Base-by-base conservation (phyloP, 2,329 filamentous ascomycete species). In the Gyromitra esculenta region DNA sequence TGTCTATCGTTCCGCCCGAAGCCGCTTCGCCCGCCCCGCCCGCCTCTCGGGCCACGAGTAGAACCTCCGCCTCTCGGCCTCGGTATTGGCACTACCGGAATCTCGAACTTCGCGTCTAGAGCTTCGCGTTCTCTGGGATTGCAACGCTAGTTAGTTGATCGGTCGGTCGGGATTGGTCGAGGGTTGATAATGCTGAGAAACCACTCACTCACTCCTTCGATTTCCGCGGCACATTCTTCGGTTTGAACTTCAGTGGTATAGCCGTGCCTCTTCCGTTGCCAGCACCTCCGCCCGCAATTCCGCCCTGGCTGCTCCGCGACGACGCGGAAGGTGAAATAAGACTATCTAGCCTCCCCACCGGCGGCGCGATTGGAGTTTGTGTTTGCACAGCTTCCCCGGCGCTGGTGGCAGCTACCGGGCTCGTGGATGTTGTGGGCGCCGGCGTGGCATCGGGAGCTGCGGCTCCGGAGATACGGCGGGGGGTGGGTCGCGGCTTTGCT, bases 161-260 rank as follows among this genome's bases (percentile, higher is more conserved):
- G 39, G n/a, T n/a, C 64, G 7, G 15, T 13, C 0, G 8, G 4
- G 39, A 11, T 13, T 54, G 7, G 15, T 13, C 0, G 8, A 4
- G 21, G 9, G 7, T 5, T 8, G 5, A 18, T 45, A 64, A 57
- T 18, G 15, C 57, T 18, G 0, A 37, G 54, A 39, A 70, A 13
- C 65, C 18, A 37, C 45, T 25, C 39, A 69, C 79, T 66, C 71
- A 81, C 79, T 81, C 80, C 64, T 80, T 79, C 7, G 78, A 78
- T 62, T 77, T 79, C 57, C 80, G 60, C 11, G 57, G 48, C 13
- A 79, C 77, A 63, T 78, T 77, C 71, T 79, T 80, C 13, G 80
- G 80, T 56, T 79, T 79, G 39, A 81, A 80, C 65, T 80, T 81
- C 21, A 81, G 35, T 41, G 77, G 74, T 37, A 79, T 70, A 21